phyloP scores from a whole-genome alignment of 1,284 basidiomycete genomes.

The Cutaneotrichosporon sp. region DNA sequence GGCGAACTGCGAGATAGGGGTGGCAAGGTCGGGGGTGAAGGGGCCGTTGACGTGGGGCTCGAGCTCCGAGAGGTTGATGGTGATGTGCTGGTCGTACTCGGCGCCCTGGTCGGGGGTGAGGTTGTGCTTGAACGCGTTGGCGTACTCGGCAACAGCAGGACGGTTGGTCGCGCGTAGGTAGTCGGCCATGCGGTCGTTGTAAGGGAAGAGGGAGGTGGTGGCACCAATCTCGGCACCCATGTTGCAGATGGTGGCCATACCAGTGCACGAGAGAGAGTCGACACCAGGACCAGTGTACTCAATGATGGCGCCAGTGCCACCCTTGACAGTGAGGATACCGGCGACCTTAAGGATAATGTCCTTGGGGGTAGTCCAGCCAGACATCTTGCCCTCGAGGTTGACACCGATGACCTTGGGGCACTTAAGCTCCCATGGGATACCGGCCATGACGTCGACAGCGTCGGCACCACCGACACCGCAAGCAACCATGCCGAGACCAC shows the following conservation, averaged over 20 bases:
- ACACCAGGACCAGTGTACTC: conserved; percentile 93
- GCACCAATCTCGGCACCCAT: conserved; percentile 99
- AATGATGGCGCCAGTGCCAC: conserved; percentile 93
- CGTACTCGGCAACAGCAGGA: conserved; percentile 80
- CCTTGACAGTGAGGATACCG: conserved; percentile 95
- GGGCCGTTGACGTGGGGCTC: conserved; percentile 99
- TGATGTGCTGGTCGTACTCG: conserved; percentile 91
- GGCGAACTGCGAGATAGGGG: conserved; percentile 93
- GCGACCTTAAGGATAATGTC: conserved; percentile 97
- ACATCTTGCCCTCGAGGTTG: conserved; percentile 89
- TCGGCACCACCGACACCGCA: conserved; percentile 99
- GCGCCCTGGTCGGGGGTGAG: conserved; percentile 80
- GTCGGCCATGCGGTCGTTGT: conserved; percentile 88
- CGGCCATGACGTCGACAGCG: conserved; percentile 98
- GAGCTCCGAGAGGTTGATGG: conserved; percentile 92
- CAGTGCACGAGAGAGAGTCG: conserved; percentile 92
- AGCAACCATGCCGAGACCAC: conserved; percentile 97
- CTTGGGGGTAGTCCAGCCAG: conserved; percentile 97
- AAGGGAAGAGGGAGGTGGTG: conserved; percentile 98
- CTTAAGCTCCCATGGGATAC: conserved; percentile 97
- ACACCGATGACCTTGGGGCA: conserved; percentile 99
- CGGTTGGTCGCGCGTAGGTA: conserved; percentile 95
- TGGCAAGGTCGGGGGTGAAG: conserved; percentile 93
- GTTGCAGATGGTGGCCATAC: conserved; percentile 97
- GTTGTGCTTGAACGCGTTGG: conserved; percentile 85